Evolutionary conservation across 768 basidiomycete genomes (phyloP).

Genomic region (Mycena galopus): DNA sequence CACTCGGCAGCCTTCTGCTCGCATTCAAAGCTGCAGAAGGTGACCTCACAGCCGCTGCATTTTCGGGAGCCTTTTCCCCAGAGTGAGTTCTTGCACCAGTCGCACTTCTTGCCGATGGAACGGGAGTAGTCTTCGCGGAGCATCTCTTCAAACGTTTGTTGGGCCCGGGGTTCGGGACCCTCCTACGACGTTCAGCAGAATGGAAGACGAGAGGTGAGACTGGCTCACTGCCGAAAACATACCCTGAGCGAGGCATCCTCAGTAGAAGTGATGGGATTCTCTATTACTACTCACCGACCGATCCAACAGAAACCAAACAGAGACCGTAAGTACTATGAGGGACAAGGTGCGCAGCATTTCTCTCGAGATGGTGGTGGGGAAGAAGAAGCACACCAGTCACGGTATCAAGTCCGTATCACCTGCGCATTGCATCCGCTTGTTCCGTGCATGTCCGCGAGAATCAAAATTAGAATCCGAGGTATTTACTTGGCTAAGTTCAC

Average conservation of each 20-base stretch:
- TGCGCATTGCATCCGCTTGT: too few species aligned
- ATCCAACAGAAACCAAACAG: neutral
- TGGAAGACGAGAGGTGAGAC: neutral
- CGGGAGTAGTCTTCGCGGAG: neutral
- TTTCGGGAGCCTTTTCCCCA: neutral
- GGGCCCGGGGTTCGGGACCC: neutral
- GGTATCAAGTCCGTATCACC: too few species aligned
- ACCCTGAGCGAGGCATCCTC: neutral
- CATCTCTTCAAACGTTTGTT: slow-evolving; percentile 2
- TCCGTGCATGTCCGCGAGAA: too few species aligned
- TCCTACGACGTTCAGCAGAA: neutral
- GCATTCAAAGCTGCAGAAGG: slow-evolving; percentile 1
- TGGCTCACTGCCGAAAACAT: neutral
- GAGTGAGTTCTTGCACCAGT: slow-evolving; percentile 1
- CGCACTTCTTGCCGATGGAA: neutral
- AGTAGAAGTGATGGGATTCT: neutral
- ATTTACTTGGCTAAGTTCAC: too few species aligned
- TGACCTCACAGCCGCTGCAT: slow-evolving; percentile 3
- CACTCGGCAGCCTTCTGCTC: slow-evolving; percentile 4
- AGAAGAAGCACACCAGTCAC: too few species aligned
- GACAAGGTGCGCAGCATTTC: neutral
- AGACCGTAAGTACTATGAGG: neutral
- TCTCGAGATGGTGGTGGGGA: slow-evolving; percentile 4
- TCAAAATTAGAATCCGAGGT: too few species aligned
- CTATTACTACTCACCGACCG: neutral